Percentiles rank a stretch among this genome's conserved stretches.
Evolutionary conservation across 2,329 filamentous ascomycete genomes (phyloP).

Genomic region (Beauveria pseudobassiana): DNA sequence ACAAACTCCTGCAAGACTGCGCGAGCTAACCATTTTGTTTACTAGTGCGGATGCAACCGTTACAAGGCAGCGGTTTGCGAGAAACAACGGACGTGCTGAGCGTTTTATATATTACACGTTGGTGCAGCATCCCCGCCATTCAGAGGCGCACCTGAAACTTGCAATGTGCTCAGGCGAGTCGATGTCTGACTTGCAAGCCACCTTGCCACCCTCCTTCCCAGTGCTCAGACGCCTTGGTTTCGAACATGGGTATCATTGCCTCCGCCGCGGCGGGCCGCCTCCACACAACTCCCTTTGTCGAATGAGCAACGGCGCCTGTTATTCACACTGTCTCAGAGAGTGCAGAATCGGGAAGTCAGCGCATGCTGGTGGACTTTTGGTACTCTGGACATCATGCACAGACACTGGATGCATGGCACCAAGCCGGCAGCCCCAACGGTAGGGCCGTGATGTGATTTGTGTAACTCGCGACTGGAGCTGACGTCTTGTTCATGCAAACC

Average conservation of each 20-base stretch:
- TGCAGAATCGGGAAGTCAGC: neutral
- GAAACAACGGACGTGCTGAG: neutral
- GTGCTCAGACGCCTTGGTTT: slow-evolving; percentile 5
- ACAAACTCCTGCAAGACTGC: neutral
- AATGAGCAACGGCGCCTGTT: neutral
- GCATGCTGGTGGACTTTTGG: neutral
- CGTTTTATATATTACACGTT: neutral
- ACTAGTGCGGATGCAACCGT: neutral
- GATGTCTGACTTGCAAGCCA: neutral
- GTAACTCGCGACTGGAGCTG: neutral
- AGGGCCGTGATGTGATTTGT: neutral
- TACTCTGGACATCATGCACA: neutral
- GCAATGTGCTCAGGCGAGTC: neutral
- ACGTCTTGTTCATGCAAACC: neutral
- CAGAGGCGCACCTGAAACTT: neutral
- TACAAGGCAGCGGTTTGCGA: neutral
- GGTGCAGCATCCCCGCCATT: neutral
- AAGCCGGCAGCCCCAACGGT: neutral
- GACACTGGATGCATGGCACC: neutral
- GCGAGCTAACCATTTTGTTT: neutral
- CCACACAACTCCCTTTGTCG: neutral
- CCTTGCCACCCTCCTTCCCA: neutral
- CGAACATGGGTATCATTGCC: slow-evolving; percentile 1
- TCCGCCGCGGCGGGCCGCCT: slow-evolving; percentile 5
- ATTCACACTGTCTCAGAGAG: neutral